These are phyloP conservation scores for Debaryomycetaceae sp. DNA, from an alignment of 1,139 yeast species.

Conservation along the genomic window DNA sequence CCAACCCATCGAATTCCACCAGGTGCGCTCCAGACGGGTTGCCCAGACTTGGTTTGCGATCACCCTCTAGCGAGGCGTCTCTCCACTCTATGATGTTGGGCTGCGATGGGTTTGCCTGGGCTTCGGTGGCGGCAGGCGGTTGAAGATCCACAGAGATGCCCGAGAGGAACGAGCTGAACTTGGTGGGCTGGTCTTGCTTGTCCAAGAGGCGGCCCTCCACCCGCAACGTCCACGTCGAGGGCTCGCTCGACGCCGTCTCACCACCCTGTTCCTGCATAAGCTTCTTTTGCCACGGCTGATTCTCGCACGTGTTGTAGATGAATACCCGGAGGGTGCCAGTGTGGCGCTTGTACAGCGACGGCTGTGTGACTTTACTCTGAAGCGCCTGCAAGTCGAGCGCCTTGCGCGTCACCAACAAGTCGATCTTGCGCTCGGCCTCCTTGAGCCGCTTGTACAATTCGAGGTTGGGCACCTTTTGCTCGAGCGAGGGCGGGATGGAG, in stretches of 20 bases:
- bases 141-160: constrained; percentile 77
- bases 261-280: constrained; percentile 24
- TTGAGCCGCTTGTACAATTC: constrained; percentile 63
- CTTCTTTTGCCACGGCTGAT: constrained; percentile 87
- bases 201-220: constrained; percentile 76
- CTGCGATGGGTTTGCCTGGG: constrained; percentile 33
- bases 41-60: constrained; percentile 17
- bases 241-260: constrained; percentile 18
- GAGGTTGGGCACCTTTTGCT: constrained; percentile 68
- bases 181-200: constrained; percentile 20
- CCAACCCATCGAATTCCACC: constrained; percentile 73
- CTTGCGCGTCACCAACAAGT: constrained; percentile 76
- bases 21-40: constrained; percentile 11
- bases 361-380: constrained; percentile 44
- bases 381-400: constrained; percentile 82
- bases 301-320: constrained; percentile 74
- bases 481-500: constrained; percentile 57
- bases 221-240: constrained; percentile 77
- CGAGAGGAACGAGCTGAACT: constrained; percentile 77
- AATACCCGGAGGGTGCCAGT: constrained; percentile 68
- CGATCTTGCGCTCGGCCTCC: constrained; percentile 77
- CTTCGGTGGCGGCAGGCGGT: no score
- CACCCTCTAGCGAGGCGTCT: constrained; percentile 25
- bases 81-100: constrained; percentile 43
- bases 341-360: constrained; percentile 40